Evolutionary conservation across 2,329 filamentous ascomycete genomes (phyloP).

Genomic region (Pestalotiopsis sp.): DNA sequence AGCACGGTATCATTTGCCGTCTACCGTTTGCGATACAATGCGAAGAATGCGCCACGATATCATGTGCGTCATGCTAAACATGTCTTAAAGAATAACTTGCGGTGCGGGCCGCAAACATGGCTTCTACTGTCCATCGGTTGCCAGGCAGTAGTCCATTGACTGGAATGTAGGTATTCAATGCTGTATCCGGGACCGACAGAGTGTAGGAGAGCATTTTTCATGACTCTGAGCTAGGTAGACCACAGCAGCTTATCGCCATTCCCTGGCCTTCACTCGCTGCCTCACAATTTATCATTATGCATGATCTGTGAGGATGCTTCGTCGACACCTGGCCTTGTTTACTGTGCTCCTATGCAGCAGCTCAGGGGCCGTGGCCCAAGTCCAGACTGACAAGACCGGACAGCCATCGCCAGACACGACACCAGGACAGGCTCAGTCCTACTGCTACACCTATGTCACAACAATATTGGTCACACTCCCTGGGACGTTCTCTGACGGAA

Average conservation of each 20-base stretch:
- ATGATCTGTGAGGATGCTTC: background rate
- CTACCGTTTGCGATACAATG: background rate
- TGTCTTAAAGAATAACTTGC: background rate
- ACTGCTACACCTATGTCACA: slow-evolving; percentile 12
- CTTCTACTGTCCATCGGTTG: background rate
- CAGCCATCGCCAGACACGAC: background rate
- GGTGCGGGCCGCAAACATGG: background rate
- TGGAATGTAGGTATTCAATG: background rate
- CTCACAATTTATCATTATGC: background rate
- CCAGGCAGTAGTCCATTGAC: background rate
- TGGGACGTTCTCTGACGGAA: background rate
- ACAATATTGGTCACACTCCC: slow-evolving; percentile 9
- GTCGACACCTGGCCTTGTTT: background rate
- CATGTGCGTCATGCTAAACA: background rate
- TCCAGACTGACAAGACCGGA: background rate
- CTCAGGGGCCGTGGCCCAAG: background rate
- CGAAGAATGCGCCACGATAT: background rate
- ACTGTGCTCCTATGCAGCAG: background rate
- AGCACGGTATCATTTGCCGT: background rate
- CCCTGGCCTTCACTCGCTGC: background rate
- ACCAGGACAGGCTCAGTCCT: background rate
- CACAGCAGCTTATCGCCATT: background rate
- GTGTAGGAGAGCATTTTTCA: background rate
- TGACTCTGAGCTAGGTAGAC: background rate
- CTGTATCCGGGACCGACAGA: background rate